phyloP scores from a whole-genome alignment of 1,139 yeast genomes.

The Lizanozyma gosingica region DNA sequence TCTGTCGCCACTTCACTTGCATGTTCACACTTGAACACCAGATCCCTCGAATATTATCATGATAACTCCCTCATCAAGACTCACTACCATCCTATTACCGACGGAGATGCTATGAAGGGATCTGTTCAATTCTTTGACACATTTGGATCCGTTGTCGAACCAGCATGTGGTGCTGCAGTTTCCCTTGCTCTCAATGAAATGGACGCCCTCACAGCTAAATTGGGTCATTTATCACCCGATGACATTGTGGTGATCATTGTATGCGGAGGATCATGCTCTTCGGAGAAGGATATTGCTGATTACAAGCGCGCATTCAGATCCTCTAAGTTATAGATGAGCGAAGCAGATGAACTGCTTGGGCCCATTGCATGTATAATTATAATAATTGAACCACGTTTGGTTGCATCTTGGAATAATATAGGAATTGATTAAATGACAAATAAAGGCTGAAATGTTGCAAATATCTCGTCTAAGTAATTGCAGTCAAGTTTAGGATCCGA shows the following conservation, averaged over 20 bases:
- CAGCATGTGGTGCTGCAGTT: slow-evolving; percentile 36
- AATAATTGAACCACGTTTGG: too few species aligned
- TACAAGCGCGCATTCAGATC: neutral
- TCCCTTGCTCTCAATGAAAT: slow-evolving; percentile 17
- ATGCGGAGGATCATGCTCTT: slow-evolving; percentile 30
- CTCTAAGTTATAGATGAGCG: neutral
- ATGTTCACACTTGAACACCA: slow-evolving; percentile 26
- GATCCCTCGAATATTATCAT: slow-evolving; percentile 19
- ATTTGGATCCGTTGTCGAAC: slow-evolving; percentile 23
- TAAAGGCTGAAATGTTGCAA: too few species aligned
- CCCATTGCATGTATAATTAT: too few species aligned
- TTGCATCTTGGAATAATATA: too few species aligned
- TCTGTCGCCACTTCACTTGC: slow-evolving; percentile 34
- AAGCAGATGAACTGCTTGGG: too few species aligned
- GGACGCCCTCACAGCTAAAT: slow-evolving; percentile 14
- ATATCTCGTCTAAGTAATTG: too few species aligned
- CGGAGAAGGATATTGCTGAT: slow-evolving; percentile 16
- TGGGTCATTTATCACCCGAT: slow-evolving; percentile 16
- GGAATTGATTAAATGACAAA: too few species aligned
- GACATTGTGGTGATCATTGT: slow-evolving; percentile 29
- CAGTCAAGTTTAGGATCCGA: too few species aligned
- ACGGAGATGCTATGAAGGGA: slow-evolving; percentile 26
- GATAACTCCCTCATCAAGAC: slow-evolving; percentile 11
- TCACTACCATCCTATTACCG: slow-evolving; percentile 22
- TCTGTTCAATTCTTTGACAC: slow-evolving; percentile 17